phyloP scores from a whole-genome alignment of 805 yeast species.

The Metschnikowia amazonensis region DNA sequence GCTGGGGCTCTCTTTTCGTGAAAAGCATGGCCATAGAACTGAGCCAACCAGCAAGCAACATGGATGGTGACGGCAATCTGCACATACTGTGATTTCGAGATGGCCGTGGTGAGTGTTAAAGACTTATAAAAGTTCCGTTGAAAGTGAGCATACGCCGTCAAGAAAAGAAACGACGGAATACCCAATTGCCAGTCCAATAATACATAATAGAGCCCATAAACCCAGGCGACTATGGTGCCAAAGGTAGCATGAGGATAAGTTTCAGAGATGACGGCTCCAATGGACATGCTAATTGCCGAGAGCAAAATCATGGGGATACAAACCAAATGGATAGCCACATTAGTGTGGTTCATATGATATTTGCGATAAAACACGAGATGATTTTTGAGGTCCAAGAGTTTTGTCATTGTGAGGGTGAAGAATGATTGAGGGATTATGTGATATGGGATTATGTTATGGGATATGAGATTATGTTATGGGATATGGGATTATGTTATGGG shows the following conservation, averaged over 20 bases:
- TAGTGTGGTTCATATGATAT: conserved; percentile 42
- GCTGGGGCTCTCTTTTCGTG: conserved; percentile 88
- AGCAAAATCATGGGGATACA: conserved; percentile 78
- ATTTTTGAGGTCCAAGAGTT: conserved; percentile 27
- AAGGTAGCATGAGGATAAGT: conserved; percentile 36
- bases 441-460: too few relatives aligned
- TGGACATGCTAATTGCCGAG: conserved; percentile 43
- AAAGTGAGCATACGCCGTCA: conserved; percentile 22
- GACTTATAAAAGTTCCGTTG: conserved; percentile 22
- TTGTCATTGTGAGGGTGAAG: neutral
- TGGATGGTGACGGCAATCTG: conserved; percentile 41
- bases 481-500: too few relatives aligned
- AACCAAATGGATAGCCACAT: conserved; percentile 70
- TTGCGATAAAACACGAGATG: conserved; percentile 38
- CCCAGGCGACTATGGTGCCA: conserved; percentile 44
- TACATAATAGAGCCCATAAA: conserved; percentile 57
- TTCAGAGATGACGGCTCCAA: conserved; percentile 4
- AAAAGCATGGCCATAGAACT: conserved; percentile 82
- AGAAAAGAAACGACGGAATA: conserved; percentile 25
- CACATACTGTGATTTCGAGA: conserved; percentile 20
- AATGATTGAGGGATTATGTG: too few relatives aligned
- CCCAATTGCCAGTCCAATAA: conserved; percentile 49
- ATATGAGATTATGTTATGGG: too few relatives aligned
- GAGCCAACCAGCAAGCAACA: conserved; percentile 67
- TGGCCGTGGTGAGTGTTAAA: conserved; percentile 6